A percentile compares a stretch with the other conserved stretches of the same genome.
Conservation (phyloP, 2,329 filamentous ascomycete genomes). For the Nigrospora osmanthi region DNA sequence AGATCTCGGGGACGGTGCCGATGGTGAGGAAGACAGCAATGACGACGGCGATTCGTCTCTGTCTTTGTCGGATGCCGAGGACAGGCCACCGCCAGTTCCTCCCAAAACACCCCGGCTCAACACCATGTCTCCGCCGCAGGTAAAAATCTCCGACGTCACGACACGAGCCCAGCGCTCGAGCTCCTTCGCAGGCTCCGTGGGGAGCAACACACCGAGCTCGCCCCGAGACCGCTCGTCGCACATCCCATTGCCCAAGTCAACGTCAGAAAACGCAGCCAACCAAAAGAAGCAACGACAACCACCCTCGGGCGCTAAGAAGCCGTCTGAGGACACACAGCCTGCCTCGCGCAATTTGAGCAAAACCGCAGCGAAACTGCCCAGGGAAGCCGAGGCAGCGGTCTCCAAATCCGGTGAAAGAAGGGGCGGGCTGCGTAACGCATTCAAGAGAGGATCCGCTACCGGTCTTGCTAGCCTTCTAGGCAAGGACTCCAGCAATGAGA, state of each 20-base stretch:
- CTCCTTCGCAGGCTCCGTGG: conserved; percentile 8
- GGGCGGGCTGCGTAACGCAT: conserved; percentile 37
- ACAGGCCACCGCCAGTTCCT: conserved; percentile 12
- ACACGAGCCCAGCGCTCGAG: conserved; percentile 4
- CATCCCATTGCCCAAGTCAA: conserved; percentile 12
- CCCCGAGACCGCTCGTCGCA: conserved; percentile 13
- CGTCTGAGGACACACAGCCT: conserved; percentile 12
- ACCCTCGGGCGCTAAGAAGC: conserved; percentile 11
- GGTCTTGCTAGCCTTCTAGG: conserved; percentile 40
- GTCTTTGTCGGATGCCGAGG: not conserved
- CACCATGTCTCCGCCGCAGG: conserved; percentile 9
- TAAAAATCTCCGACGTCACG: not conserved
- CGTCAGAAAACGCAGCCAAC: conserved; percentile 30
- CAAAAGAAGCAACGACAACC: conserved; percentile 38
- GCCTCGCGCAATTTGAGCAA: conserved; percentile 14
- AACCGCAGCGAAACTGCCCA: conserved; percentile 19
- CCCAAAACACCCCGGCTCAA: conserved; percentile 12
- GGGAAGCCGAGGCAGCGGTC: conserved; percentile 12
- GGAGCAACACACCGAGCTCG: conserved; percentile 6
- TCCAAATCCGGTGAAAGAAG: conserved; percentile 33
- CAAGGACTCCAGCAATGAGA: conserved; percentile 32
- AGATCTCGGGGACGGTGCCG: conserved; percentile 10
- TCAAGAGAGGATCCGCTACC: conserved; percentile 41
- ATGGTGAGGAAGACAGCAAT: not conserved
- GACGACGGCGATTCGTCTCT: conserved; percentile 2